Conservation (phyloP, 1,284 basidiomycete species). For the Acaromyces ingoldii region DNA sequence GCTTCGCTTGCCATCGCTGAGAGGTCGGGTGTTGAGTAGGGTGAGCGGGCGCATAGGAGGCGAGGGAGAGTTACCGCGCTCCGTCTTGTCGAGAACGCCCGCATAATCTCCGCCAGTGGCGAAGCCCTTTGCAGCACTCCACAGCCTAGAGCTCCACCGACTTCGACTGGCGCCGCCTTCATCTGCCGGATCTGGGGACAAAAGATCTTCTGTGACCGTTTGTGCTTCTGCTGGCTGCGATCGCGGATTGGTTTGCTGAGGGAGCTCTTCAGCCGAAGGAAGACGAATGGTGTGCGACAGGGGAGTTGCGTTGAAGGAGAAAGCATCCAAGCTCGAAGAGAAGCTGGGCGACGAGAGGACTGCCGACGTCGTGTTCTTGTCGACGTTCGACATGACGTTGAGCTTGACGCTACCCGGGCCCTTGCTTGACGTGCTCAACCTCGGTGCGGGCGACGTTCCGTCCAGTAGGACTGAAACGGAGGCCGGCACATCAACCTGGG, state of each 20-base stretch:
- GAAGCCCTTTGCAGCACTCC: background rate
- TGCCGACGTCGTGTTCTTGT: too few relatives aligned
- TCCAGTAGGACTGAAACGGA: too few relatives aligned
- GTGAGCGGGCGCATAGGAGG: constrained; percentile 6
- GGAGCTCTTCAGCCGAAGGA: too few relatives aligned
- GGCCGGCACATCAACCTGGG: too few relatives aligned
- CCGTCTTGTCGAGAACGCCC: background rate
- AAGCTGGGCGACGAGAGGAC: constrained; percentile 20
- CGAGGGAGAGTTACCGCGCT: background rate
- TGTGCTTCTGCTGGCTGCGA: background rate
- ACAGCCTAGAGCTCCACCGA: constrained; percentile 4
- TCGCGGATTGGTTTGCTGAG: too few relatives aligned
- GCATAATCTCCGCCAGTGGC: background rate
- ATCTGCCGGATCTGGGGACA: background rate
- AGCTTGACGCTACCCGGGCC: too few relatives aligned
- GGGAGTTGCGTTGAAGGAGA: constrained; percentile 35
- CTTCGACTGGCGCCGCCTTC: background rate
- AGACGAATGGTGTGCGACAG: background rate
- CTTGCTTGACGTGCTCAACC: too few relatives aligned
- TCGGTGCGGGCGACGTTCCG: too few relatives aligned
- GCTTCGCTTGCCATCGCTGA: background rate
- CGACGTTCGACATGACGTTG: too few relatives aligned
- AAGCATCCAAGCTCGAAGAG: constrained; percentile 33
- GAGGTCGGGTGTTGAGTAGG: background rate
- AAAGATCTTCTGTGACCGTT: background rate